Percentiles rank a stretch among this genome's conserved stretches.
Conservation (phyloP, 495 filamentous ascomycete genomes). For the Podospora pseudoanserina region DNA sequence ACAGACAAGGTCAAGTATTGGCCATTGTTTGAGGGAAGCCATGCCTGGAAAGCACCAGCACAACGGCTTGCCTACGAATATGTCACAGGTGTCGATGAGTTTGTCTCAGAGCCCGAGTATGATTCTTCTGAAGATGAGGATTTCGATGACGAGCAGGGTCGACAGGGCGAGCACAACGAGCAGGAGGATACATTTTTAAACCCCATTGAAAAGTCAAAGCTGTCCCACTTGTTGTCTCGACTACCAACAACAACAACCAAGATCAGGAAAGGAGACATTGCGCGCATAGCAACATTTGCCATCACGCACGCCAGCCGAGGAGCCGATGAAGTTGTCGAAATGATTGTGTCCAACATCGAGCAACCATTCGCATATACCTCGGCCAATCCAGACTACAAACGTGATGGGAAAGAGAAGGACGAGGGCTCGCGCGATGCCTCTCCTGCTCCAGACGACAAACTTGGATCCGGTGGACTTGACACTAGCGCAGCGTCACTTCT, state of each 20-base stretch:
- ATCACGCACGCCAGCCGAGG: conserved; percentile 75
- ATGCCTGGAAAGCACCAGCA: conserved; percentile 69
- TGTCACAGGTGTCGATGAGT: conserved; percentile 65
- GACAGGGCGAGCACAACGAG: conserved; percentile 48
- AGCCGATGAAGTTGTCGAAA: conserved; percentile 83
- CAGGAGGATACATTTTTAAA: conserved; percentile 74
- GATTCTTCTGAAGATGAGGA: conserved; percentile 85
- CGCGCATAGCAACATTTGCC: conserved; percentile 81
- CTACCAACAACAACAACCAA: conserved; percentile 72
- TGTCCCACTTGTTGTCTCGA: conserved; percentile 74
- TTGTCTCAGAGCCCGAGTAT: conserved; percentile 80
- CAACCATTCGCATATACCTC: conserved; percentile 65
- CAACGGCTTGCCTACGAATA: conserved; percentile 68
- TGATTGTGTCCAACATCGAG: conserved; percentile 77
- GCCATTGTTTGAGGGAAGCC: conserved; percentile 65
- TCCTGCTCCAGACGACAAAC: conserved; percentile 37
- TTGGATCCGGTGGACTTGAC: conserved; percentile 47
- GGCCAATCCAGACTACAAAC: conserved; percentile 46
- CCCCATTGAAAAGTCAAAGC: conserved; percentile 77
- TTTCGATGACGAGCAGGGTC: conserved; percentile 67
- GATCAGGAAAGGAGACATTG: conserved; percentile 81
- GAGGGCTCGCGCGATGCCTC: conserved; percentile 34
- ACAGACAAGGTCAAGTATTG: conserved; percentile 43
- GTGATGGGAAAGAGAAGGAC: conserved; percentile 42
- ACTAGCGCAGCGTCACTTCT: conserved; percentile 71